A percentile compares a stretch with the other conserved stretches of the same genome.
Evolutionary conservation across 192 early-diverging fungal genomes (phyloP).

Genomic region (Coemansia sp.): DNA sequence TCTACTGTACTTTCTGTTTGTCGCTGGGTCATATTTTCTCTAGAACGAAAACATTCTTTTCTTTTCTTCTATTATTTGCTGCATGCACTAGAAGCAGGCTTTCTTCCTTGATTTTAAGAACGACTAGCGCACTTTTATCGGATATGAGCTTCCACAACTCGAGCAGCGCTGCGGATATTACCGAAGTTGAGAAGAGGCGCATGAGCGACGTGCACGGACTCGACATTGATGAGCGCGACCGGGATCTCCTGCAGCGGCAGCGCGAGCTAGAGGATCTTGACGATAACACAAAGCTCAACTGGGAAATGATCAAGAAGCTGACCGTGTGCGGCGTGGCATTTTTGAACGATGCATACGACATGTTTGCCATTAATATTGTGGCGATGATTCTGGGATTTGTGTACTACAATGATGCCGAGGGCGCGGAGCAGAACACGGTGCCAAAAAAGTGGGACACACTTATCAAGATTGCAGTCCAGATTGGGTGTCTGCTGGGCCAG

Average conservation of each 20-base stretch:
- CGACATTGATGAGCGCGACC: conserved; percentile 44
- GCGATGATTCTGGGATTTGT: conserved; percentile 80
- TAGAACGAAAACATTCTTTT: background rate
- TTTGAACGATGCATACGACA: conserved; percentile 93
- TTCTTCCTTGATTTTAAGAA: background rate
- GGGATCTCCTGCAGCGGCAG: conserved; percentile 46
- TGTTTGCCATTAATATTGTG: conserved; percentile 89
- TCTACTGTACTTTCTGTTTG: background rate
- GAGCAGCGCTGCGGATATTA: conserved; percentile 30
- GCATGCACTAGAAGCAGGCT: background rate
- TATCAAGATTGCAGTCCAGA: conserved; percentile 84
- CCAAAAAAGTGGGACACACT: conserved; percentile 74
- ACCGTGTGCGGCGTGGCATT: conserved; percentile 80
- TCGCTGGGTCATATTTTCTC: background rate
- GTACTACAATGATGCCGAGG: conserved; percentile 57
- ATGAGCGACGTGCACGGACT: background rate
- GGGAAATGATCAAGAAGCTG: conserved; percentile 76
- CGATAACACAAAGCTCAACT: conserved; percentile 59
- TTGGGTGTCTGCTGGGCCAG: conserved; percentile 93
- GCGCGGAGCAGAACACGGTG: conserved; percentile 55
- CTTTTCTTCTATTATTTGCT: background rate
- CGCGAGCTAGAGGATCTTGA: conserved; percentile 56
- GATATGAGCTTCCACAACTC: conserved; percentile 40
- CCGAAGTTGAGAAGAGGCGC: conserved; percentile 30
- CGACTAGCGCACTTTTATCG: background rate